Conservation (phyloP, 2,329 filamentous ascomycete genomes). For the Sporothrix curviconia region DNA sequence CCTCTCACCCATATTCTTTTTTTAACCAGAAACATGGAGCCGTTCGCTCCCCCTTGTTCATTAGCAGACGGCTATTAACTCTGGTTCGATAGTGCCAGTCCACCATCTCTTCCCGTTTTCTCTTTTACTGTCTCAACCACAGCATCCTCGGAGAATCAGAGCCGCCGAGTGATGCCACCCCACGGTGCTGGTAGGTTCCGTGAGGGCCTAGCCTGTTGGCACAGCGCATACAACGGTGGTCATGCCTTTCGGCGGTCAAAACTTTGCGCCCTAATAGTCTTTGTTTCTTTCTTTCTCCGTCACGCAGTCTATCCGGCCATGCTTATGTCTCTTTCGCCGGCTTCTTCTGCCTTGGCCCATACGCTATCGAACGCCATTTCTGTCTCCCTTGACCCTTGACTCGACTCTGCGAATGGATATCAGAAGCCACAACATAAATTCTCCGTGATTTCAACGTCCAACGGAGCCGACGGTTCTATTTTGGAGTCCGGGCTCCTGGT, state of each 20-base stretch:
- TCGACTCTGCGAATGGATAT: not conserved
- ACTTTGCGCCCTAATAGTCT: not conserved
- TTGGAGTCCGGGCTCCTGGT: not conserved
- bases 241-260: conserved; percentile 1
- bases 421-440: not conserved
- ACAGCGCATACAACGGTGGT: not conserved
- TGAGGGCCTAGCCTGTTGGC: not conserved
- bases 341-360: no score
- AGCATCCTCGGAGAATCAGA: not conserved
- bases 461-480: not conserved
- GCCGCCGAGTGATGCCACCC: not conserved
- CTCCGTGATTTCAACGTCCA: not conserved
- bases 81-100: not conserved
- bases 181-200: not conserved
- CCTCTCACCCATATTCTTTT: not conserved
- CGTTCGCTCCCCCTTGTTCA: not conserved
- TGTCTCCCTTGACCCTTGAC: not conserved
- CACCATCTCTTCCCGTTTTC: no score
- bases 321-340: no score
- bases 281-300: no score
- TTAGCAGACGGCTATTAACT: not conserved
- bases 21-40: conserved; percentile 4
- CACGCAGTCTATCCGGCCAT: no score
- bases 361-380: no score
- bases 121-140: not conserved